Evolutionary conservation across 2,329 filamentous ascomycete species (phyloP).

Genomic region (Beauveria pseudobassiana): DNA sequence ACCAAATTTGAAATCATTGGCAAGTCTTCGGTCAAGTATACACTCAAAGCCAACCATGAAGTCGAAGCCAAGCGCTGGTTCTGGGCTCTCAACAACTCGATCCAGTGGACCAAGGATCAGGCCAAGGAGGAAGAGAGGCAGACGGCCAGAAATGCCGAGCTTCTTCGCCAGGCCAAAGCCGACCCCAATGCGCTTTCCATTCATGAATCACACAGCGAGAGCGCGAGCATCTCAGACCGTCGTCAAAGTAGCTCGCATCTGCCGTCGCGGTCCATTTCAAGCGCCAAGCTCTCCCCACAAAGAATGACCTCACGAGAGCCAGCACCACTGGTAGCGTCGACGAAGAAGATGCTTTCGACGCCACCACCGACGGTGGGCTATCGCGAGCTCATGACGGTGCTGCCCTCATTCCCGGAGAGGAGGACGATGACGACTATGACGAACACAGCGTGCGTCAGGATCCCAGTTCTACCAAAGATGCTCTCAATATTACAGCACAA

Average conservation of each 20-base stretch:
- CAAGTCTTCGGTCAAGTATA: constrained; percentile 98
- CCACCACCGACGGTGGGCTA: constrained; percentile 35
- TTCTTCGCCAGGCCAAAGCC: constrained; percentile 69
- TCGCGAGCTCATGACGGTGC: constrained; percentile 30
- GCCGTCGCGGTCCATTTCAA: constrained; percentile 21
- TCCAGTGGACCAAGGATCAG: constrained; percentile 97
- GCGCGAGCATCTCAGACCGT: constrained; percentile 41
- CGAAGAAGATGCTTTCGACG: constrained; percentile 46
- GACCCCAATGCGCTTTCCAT: constrained; percentile 47
- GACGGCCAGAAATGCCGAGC: constrained; percentile 65
- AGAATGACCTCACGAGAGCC: constrained; percentile 28
- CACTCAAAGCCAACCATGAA: constrained; percentile 94
- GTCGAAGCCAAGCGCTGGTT: constrained; percentile 99
- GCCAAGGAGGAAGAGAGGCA: constrained; percentile 82
- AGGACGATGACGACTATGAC: constrained; percentile 68
- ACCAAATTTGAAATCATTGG: constrained; percentile 96
- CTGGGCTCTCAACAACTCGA: constrained; percentile 97
- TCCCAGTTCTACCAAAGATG: constrained; percentile 74
- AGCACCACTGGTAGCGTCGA: constrained; percentile 43
- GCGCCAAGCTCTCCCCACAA: constrained; percentile 22
- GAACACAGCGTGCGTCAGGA: constrained; percentile 72
- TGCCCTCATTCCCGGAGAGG: constrained; percentile 30
- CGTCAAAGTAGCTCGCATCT: constrained; percentile 39
- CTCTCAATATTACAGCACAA: constrained; percentile 94
- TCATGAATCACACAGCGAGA: constrained; percentile 43